Conservation (phyloP, 495 filamentous ascomycete species). For the Xylaria palmicola region DNA sequence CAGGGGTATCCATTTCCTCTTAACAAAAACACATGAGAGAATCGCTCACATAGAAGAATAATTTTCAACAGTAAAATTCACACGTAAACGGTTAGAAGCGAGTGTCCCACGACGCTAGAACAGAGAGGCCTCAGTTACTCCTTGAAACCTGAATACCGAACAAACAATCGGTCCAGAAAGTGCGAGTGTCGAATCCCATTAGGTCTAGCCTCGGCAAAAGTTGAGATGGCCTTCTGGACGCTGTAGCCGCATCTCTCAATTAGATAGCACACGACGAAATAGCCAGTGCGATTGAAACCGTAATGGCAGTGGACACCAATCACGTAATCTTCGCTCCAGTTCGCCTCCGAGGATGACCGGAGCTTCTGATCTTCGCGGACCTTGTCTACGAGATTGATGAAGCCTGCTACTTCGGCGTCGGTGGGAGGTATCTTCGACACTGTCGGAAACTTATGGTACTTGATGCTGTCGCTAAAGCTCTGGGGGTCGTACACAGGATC, state of each 20-base stretch:
- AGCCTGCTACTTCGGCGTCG: constrained; percentile 69
- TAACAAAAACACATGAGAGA: not conserved
- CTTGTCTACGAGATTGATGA: constrained; percentile 75
- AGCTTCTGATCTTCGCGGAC: constrained; percentile 53
- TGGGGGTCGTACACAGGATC: constrained; percentile 79
- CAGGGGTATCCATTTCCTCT: not conserved
- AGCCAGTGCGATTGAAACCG: constrained; percentile 89
- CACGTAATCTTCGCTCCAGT: constrained; percentile 40
- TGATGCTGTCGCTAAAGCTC: constrained; percentile 73
- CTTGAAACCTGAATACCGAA: constrained; percentile 58
- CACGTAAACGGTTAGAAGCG: not conserved
- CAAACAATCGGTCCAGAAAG: constrained; percentile 82
- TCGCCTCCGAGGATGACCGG: constrained; percentile 41
- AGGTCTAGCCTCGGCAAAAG: constrained; percentile 70
- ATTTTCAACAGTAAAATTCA: not conserved
- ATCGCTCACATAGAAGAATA: not conserved
- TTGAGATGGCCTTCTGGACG: constrained; percentile 75
- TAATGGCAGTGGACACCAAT: constrained; percentile 95
- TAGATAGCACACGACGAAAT: constrained; percentile 86
- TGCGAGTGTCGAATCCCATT: constrained; percentile 88
- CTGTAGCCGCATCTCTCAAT: constrained; percentile 74
- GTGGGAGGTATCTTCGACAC: constrained; percentile 89
- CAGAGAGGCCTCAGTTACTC: constrained; percentile 9
- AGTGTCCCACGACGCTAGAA: not conserved
- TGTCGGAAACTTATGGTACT: constrained; percentile 85